Conservation (phyloP, 106 monocot species). For the Dioscorea zingiberensis region DNA sequence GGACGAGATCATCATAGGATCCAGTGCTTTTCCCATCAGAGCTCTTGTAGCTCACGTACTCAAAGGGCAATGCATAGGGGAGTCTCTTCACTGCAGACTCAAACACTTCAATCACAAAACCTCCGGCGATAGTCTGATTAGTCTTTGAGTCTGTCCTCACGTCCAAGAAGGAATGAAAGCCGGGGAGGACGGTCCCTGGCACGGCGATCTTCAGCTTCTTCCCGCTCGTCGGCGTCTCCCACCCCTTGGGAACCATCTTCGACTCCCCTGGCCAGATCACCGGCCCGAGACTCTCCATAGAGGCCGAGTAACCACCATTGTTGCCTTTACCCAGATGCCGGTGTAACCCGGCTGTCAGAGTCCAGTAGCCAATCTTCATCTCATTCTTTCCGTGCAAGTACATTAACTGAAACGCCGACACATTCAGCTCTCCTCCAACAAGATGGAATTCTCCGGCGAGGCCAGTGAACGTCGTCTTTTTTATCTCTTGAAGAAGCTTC, state of each 20-base stretch:
- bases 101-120: slow-evolving; percentile 44
- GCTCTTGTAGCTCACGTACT: slow-evolving; percentile 22
- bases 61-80: slow-evolving; percentile 34
- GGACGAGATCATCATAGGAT: slow-evolving; percentile 16
- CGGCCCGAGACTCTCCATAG: slow-evolving; percentile 7
- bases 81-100: slow-evolving; percentile 33
- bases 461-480: slow-evolving; percentile 25
- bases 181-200: slow-evolving; percentile 11
- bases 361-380: slow-evolving; percentile 33
- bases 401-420: slow-evolving; percentile 23
- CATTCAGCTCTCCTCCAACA: neutral
- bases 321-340: neutral
- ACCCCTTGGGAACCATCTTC: slow-evolving; percentile 28
- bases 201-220: slow-evolving; percentile 35
- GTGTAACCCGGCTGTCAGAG: slow-evolving; percentile 13
- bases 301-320: neutral
- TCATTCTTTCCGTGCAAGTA: slow-evolving; percentile 20
- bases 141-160: slow-evolving; percentile 16
- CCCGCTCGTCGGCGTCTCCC: slow-evolving; percentile 24
- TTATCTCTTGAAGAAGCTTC: neutral
- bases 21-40: slow-evolving; percentile 2
- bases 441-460: slow-evolving; percentile 45
- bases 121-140: slow-evolving; percentile 19
- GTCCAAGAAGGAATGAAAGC: slow-evolving; percentile 18
- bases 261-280: slow-evolving; percentile 52